phyloP scores from a whole-genome alignment of 495 filamentous ascomycete genomes.

The Aspergillus biplanus region DNA sequence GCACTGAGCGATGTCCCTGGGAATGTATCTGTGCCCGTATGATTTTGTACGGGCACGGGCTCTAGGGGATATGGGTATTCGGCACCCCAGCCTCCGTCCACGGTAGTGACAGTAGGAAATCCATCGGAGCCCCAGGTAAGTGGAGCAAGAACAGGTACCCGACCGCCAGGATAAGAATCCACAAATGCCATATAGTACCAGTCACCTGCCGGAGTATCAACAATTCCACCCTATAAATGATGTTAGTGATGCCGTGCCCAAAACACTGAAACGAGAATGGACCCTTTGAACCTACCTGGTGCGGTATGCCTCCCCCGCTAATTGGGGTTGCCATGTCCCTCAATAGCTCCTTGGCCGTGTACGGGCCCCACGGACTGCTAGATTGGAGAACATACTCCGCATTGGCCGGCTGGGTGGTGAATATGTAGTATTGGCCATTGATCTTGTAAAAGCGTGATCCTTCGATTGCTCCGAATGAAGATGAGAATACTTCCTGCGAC shows the following conservation, averaged over 20 bases:
- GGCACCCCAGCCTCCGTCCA: slow-evolving; percentile 2
- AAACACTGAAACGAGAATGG: too few relatives aligned
- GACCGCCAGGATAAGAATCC: slow-evolving; percentile 56
- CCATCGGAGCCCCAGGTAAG: slow-evolving; percentile 53
- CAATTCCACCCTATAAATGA: slow-evolving; percentile 59
- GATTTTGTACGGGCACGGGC: background rate
- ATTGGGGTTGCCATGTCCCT: slow-evolving; percentile 42
- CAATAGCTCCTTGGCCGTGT: slow-evolving; percentile 40
- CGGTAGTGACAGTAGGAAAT: slow-evolving; percentile 45
- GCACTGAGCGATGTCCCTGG: background rate
- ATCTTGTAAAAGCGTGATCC: slow-evolving; percentile 61
- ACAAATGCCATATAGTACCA: slow-evolving; percentile 66
- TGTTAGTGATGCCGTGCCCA: too few relatives aligned
- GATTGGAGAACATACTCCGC: slow-evolving; percentile 53
- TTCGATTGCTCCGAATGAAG: slow-evolving; percentile 47
- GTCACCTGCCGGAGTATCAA: slow-evolving; percentile 52
- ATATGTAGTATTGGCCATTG: slow-evolving; percentile 58
- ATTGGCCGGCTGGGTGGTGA: slow-evolving; percentile 47
- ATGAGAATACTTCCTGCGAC: slow-evolving; percentile 44
- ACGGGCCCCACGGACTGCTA: slow-evolving; percentile 51
- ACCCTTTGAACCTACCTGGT: slow-evolving; percentile 38
- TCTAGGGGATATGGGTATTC: background rate
- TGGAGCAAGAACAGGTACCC: slow-evolving; percentile 62
- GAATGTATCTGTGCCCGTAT: background rate
- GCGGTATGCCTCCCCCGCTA: slow-evolving; percentile 44